A percentile compares a stretch with the other conserved stretches of the same genome.
phyloP scores from a whole-genome alignment of 495 filamentous ascomycete genomes.

The Trypethelium eluteriae region DNA sequence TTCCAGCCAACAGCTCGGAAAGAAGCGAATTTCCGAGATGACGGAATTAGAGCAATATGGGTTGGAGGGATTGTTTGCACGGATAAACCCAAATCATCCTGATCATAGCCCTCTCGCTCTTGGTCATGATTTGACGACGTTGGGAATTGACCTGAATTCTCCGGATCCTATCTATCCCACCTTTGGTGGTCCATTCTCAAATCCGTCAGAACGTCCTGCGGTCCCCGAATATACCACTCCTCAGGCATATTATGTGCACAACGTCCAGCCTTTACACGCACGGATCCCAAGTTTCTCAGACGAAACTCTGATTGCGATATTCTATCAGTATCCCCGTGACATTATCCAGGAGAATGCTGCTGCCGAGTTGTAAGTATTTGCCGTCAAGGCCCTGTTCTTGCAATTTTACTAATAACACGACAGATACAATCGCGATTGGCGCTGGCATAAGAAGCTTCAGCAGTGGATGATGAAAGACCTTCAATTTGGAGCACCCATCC shows the following conservation, averaged over 20 bases:
- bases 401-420: background rate
- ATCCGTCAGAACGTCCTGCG: conserved; percentile 47
- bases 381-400: background rate
- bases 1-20: conserved; percentile 40
- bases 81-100: conserved; percentile 35
- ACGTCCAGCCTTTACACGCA: conserved; percentile 69
- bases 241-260: conserved; percentile 78
- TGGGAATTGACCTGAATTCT: conserved; percentile 71
- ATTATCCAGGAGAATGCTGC: conserved; percentile 79
- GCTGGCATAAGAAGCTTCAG: conserved; percentile 81
- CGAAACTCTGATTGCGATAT: conserved; percentile 89
- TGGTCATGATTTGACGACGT: conserved; percentile 67
- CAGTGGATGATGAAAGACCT: conserved; percentile 75
- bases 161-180: conserved; percentile 55
- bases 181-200: conserved; percentile 63
- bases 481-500: conserved; percentile 35
- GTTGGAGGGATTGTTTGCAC: conserved; percentile 63
- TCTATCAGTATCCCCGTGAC: conserved; percentile 82
- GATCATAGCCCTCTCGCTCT: conserved; percentile 66
- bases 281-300: conserved; percentile 79
- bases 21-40: conserved; percentile 65
- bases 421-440: conserved; percentile 60
- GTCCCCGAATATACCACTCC: conserved; percentile 74
- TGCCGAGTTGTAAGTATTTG: conserved; percentile 57
- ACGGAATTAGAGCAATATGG: conserved; percentile 72